Percentiles rank a stretch among this genome's conserved stretches.
phyloP scores from a whole-genome alignment of 257 asterid genomes.

The Lycium ferocissimum region DNA sequence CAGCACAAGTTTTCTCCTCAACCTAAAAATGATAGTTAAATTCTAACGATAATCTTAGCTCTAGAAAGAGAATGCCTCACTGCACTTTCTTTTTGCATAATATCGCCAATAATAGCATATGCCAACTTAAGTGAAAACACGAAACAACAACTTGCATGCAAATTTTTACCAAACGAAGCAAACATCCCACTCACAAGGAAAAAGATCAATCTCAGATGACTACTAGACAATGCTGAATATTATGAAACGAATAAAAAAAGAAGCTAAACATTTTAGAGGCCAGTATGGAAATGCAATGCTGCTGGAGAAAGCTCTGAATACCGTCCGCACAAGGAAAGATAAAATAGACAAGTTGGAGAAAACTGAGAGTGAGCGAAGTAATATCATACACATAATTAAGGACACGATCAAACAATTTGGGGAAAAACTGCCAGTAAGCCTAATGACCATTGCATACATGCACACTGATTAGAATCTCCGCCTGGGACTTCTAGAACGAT shows the following conservation, averaged over 20 bases:
- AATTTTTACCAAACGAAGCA: not conserved
- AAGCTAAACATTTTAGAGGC: not conserved
- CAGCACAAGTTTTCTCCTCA: not conserved
- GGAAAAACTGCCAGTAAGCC: conserved; percentile 7
- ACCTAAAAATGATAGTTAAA: not conserved
- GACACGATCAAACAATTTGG: not conserved
- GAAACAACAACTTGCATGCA: not conserved
- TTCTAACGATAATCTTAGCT: not conserved
- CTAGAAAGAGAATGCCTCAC: not conserved
- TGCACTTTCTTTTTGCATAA: not conserved
- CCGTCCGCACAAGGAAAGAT: not conserved
- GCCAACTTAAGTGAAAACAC: not conserved
- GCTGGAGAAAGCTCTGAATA: not conserved
- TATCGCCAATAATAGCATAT: not conserved
- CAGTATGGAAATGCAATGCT: not conserved
- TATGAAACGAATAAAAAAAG: not conserved
- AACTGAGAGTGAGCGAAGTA: not conserved
- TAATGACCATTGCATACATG: conserved; percentile 13
- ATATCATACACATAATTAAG: conserved; percentile 12
- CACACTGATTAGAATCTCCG: conserved; percentile 62
- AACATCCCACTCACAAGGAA: conserved; percentile 6
- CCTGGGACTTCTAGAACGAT: conserved; percentile 92
- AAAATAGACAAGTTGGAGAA: not conserved
- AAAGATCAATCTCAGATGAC: not conserved
- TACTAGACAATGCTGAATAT: not conserved